Evolutionary conservation across 495 filamentous ascomycete genomes (phyloP).

Genomic region (Darksidea phi): DNA sequence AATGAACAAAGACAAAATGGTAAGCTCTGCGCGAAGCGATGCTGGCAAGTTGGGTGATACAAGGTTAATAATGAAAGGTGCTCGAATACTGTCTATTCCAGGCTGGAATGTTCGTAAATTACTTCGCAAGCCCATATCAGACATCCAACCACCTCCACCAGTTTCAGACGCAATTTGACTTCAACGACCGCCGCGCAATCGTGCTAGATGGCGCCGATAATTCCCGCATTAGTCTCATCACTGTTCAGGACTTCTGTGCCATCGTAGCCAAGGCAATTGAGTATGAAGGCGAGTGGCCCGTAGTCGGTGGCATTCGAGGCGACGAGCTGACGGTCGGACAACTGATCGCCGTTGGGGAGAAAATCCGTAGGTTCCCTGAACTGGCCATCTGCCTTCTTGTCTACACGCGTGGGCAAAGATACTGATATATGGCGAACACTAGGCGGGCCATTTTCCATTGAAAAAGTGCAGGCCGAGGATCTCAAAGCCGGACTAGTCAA

Average conservation of each 20-base stretch:
- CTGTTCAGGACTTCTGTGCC: conserved; percentile 48
- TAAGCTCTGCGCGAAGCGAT: conserved; percentile 20
- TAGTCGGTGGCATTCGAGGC: conserved; percentile 54
- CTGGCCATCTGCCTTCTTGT: no score
- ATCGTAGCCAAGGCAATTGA: conserved; percentile 54
- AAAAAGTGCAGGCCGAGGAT: conserved; percentile 44
- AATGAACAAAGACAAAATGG: conserved; percentile 53
- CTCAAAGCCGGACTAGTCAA: conserved; percentile 25
- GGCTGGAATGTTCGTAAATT: conserved; percentile 56
- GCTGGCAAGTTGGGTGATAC: conserved; percentile 6
- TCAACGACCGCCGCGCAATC: conserved; percentile 51
- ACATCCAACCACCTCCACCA: conserved; percentile 51
- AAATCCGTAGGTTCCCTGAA: conserved; percentile 56
- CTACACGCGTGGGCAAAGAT: not conserved
- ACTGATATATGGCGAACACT: conserved; percentile 20
- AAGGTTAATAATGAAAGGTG: conserved; percentile 44
- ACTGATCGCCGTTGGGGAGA: conserved; percentile 50
- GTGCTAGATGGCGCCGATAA: conserved; percentile 50
- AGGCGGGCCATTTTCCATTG: conserved; percentile 45
- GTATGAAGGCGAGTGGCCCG: conserved; percentile 57
- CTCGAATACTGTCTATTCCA: conserved; percentile 61
- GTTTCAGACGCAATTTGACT: conserved; percentile 48
- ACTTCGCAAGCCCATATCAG: conserved; percentile 52
- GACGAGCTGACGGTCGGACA: conserved; percentile 46
- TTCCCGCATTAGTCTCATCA: conserved; percentile 48